phyloP scores from a whole-genome alignment of 2,329 filamentous ascomycete species.

The Claviceps sp. region DNA sequence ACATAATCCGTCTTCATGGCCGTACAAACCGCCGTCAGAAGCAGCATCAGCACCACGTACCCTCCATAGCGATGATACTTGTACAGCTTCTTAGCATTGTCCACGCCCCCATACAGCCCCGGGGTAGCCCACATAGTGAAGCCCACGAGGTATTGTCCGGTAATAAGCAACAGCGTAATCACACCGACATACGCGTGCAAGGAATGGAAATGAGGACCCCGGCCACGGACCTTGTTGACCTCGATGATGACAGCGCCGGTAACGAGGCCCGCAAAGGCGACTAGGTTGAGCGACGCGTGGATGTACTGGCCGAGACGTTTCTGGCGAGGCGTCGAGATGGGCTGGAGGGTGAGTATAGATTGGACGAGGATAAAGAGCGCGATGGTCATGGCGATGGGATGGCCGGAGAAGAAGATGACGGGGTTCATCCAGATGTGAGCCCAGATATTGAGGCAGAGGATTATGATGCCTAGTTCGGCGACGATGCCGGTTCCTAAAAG shows the following conservation, averaged over 20 bases:
- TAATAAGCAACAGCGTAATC: conserved; percentile 54
- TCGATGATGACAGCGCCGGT: conserved; percentile 60
- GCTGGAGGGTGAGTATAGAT: conserved; percentile 75
- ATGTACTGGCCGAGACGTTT: conserved; percentile 47
- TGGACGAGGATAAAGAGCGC: conserved; percentile 66
- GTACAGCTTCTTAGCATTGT: conserved; percentile 70
- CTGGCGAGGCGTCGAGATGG: conserved; percentile 58
- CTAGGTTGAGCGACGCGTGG: conserved; percentile 58
- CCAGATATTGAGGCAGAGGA: conserved; percentile 69
- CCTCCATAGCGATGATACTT: conserved; percentile 78
- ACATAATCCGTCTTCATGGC: conserved; percentile 70
- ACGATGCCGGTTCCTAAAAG: conserved; percentile 62
- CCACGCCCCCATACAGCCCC: conserved; percentile 60
- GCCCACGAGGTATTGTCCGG: conserved; percentile 64
- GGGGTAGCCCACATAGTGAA: conserved; percentile 73
- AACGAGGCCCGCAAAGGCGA: conserved; percentile 48
- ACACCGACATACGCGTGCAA: conserved; percentile 75
- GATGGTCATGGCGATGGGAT: conserved; percentile 59
- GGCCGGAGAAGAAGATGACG: conserved; percentile 73
- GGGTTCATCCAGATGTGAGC: conserved; percentile 55
- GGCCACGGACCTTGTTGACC: conserved; percentile 65
- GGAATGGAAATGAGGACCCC: conserved; percentile 62
- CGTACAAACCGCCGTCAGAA: conserved; percentile 60
- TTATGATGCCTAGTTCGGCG: conserved; percentile 64
- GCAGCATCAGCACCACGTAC: conserved; percentile 57